A percentile compares a stretch with the other conserved stretches of the same genome.
phyloP scores from a whole-genome alignment of 441 rosid genomes.

The Lepidium campestre region DNA sequence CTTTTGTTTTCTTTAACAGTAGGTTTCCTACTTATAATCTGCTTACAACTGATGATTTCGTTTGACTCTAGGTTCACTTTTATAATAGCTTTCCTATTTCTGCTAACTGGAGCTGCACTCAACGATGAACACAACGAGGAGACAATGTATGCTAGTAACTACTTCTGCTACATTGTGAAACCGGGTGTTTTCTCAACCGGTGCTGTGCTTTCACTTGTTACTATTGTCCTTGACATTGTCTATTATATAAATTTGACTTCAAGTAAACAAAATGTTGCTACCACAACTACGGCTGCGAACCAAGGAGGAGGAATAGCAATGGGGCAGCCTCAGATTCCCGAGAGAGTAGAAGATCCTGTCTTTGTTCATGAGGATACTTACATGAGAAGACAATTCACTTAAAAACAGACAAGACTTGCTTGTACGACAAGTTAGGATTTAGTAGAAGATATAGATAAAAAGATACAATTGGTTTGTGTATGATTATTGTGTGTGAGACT shows the following conservation, averaged over 20 bases:
- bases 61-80: slow-evolving; percentile 62
- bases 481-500: neutral
- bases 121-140: slow-evolving; percentile 62
- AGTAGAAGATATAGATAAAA: neutral
- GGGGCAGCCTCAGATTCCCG: slow-evolving; percentile 79
- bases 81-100: slow-evolving; percentile 62
- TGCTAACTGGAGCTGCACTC: slow-evolving; percentile 77
- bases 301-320: slow-evolving; percentile 53
- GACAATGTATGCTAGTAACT: slow-evolving; percentile 37
- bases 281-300: slow-evolving; percentile 27
- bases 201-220: slow-evolving; percentile 51
- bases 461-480: neutral
- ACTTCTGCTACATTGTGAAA: slow-evolving; percentile 75
- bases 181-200: slow-evolving; percentile 84
- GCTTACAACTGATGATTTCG: neutral
- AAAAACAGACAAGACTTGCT: slow-evolving; percentile 13
- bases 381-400: slow-evolving; percentile 73
- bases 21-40: neutral
- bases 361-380: slow-evolving; percentile 87
- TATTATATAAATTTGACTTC: slow-evolving; percentile 54
- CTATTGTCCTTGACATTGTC: slow-evolving; percentile 57
- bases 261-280: slow-evolving; percentile 31
- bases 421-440: slow-evolving; percentile 7
- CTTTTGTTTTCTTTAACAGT: neutral
- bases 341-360: slow-evolving; percentile 52